These are phyloP conservation scores for Xylaria sp. DNA, from an alignment of 495 filamentous ascomycete genomes.

Conservation along the genomic window DNA sequence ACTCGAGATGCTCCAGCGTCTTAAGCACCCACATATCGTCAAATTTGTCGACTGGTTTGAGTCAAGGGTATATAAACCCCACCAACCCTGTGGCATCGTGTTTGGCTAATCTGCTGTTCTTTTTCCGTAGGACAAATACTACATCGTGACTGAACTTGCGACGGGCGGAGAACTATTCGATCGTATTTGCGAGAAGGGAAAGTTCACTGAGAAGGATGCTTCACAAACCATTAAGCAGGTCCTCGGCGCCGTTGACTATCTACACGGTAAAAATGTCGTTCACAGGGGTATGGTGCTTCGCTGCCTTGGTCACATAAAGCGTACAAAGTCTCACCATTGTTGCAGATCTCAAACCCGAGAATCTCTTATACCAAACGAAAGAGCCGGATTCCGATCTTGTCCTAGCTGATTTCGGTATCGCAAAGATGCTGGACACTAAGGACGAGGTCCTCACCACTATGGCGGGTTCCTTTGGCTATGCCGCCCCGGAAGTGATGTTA, in stretches of 20 bases:
- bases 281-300: conserved; percentile 74
- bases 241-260: conserved; percentile 90
- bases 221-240: conserved; percentile 96
- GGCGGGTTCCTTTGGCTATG: conserved; percentile 98
- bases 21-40: conserved; percentile 96
- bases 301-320: neutral
- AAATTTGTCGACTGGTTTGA: conserved; percentile 99
- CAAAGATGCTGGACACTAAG: conserved; percentile 93
- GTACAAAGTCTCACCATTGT: conserved; percentile 2
- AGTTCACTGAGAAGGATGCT: conserved; percentile 99
- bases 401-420: conserved; percentile 97
- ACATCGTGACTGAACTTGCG: conserved; percentile 97
- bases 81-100: too few species aligned
- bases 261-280: conserved; percentile 94
- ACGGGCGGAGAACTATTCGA: conserved; percentile 98
- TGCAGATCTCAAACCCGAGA: conserved; percentile 96
- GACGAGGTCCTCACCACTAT: conserved; percentile 95
- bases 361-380: conserved; percentile 89
- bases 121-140: conserved; percentile 91
- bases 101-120: conserved; percentile 20
- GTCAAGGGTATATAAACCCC: conserved; percentile 68
- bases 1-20: conserved; percentile 84
- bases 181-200: conserved; percentile 96
- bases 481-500: conserved; percentile 97
- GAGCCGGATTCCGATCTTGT: conserved; percentile 82